These are phyloP conservation scores for Nakazawaea sp. DNA, from an alignment of 805 yeast species.

Conservation along the genomic window DNA sequence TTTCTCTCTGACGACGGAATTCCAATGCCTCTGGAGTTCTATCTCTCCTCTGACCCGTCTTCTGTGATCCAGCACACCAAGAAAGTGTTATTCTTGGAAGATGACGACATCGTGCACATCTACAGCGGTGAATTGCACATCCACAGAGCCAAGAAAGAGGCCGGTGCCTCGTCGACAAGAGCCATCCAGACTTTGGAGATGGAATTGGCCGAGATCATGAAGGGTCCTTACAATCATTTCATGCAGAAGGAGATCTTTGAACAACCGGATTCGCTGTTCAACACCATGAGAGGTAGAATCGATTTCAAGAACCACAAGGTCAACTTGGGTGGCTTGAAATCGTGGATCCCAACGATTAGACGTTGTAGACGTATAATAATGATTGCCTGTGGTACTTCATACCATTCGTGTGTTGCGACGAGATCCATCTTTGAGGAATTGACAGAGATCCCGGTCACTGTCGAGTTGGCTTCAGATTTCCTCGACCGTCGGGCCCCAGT, in stretches of 20 bases:
- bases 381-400: constrained; percentile 99
- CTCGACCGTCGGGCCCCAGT: constrained; percentile 95
- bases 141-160: constrained; percentile 88
- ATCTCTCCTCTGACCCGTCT: constrained; percentile 94
- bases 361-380: constrained; percentile 92
- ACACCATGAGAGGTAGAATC: constrained; percentile 98
- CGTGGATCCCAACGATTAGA: constrained; percentile 81
- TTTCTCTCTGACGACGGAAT: constrained; percentile 89
- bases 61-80: constrained; percentile 96
- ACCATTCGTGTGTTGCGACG: constrained; percentile 96
- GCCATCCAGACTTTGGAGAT: constrained; percentile 94
- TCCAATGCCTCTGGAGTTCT: constrained; percentile 93
- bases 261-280: constrained; percentile 97
- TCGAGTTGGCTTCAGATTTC: constrained; percentile 91
- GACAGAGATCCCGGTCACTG: constrained; percentile 89
- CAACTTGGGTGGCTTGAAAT: constrained; percentile 83
- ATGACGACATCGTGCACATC: constrained; percentile 97
- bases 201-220: constrained; percentile 97
- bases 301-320: constrained; percentile 78
- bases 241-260: constrained; percentile 99
- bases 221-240: constrained; percentile 92
- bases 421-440: constrained; percentile 94
- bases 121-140: constrained; percentile 97
- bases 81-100: constrained; percentile 93
- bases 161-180: constrained; percentile 88